A percentile compares a stretch with the other conserved stretches of the same genome.
These are phyloP conservation scores for Paramarasmius palmivorus DNA, from an alignment of 1,284 basidiomycete species.

Conservation along the genomic window DNA sequence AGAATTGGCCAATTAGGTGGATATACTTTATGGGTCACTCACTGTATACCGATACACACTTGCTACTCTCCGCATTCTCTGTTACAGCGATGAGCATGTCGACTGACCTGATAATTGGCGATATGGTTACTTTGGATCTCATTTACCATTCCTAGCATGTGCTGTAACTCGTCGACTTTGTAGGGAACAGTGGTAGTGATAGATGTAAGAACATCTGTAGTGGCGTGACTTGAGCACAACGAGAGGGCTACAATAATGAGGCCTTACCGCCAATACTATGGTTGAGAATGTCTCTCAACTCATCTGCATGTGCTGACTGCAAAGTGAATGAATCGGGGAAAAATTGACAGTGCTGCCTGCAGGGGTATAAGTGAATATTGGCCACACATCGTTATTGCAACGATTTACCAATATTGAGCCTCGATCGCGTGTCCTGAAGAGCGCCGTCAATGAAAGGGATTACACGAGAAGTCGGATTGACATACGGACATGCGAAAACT, in stretches of 20 bases:
- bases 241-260: neutral
- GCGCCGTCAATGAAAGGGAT: neutral
- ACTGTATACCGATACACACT: constrained; percentile 36
- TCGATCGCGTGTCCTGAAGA: constrained; percentile 48
- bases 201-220: constrained; percentile 39
- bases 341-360: constrained; percentile 51
- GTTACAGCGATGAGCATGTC: neutral
- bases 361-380: neutral
- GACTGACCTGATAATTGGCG: neutral
- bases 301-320: constrained; percentile 36
- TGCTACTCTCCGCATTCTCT: constrained; percentile 21
- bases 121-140: constrained; percentile 36
- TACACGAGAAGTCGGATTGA: neutral
- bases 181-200: constrained; percentile 42
- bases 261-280: constrained; percentile 50
- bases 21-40: constrained; percentile 18
- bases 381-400: neutral
- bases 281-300: constrained; percentile 45
- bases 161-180: constrained; percentile 33
- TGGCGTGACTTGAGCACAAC: neutral
- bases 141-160: constrained; percentile 32
- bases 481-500: constrained; percentile 43
- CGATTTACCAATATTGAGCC: constrained; percentile 54
- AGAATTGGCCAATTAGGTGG: neutral
- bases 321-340: constrained; percentile 45